These are phyloP conservation scores for Fragaria iinumae DNA, from an alignment of 306 rosid species.

Conservation along the genomic window DNA sequence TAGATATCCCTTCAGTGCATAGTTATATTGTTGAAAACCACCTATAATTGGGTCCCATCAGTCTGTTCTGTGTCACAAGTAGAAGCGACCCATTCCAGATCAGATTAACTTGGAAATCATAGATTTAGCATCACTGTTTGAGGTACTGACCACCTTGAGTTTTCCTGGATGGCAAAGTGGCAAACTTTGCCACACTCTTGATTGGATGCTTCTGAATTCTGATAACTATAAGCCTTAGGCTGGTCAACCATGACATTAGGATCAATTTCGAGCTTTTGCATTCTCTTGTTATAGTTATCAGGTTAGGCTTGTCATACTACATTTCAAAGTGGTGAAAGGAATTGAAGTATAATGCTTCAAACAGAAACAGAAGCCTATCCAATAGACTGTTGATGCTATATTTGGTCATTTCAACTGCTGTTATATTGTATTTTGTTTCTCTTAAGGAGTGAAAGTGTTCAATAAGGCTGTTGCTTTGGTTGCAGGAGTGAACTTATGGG, in stretches of 20 bases:
- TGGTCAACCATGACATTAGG: background rate
- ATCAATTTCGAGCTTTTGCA: background rate
- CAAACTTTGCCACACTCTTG: background rate
- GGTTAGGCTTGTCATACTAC: background rate
- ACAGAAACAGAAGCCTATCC: background rate
- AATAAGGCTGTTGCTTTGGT: background rate
- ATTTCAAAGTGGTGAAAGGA: background rate
- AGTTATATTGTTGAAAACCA: background rate
- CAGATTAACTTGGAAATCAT: background rate
- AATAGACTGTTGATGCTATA: background rate
- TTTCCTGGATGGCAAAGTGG: background rate
- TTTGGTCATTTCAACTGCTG: background rate
- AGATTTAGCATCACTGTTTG: background rate
- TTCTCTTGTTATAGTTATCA: background rate
- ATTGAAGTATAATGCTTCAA: background rate
- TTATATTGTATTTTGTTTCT: background rate
- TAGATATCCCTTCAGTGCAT: slow-evolving; percentile 1
- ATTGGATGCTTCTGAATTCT: background rate
- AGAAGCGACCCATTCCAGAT: background rate
- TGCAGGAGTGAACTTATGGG: slow-evolving; percentile 79
- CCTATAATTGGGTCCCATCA: background rate
- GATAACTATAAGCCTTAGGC: background rate
- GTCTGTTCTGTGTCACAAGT: background rate
- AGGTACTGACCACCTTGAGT: background rate
- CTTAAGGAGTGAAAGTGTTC: background rate